These are phyloP conservation scores for Albizia julibrissin DNA, from an alignment of 306 rosid genomes.

Conservation along the genomic window DNA sequence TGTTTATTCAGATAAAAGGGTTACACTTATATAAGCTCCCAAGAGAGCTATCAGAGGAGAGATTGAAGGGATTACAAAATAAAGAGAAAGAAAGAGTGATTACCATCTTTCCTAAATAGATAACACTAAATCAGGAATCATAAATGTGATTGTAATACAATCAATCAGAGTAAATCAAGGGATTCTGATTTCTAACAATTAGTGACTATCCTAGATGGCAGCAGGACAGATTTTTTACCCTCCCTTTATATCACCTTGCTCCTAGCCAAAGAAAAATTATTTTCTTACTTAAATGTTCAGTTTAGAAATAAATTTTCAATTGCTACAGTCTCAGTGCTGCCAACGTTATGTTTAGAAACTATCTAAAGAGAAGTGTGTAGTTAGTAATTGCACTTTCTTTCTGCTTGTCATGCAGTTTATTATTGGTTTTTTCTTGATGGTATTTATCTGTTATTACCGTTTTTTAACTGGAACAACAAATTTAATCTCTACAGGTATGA, in stretches of 20 bases:
- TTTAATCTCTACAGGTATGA: slow-evolving; percentile 70
- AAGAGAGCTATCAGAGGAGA: too few species aligned
- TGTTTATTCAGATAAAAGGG: too few species aligned
- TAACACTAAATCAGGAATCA: too few species aligned
- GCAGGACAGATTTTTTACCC: not conserved
- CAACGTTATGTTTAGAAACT: not conserved
- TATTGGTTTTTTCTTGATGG: not conserved
- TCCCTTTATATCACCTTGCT: not conserved
- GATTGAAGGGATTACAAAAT: too few species aligned
- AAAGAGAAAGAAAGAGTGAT: too few species aligned
- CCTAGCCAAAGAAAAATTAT: not conserved
- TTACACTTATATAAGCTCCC: too few species aligned
- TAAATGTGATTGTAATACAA: too few species aligned
- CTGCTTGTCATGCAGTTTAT: slow-evolving; percentile 9
- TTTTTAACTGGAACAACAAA: slow-evolving; percentile 19
- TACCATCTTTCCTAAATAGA: too few species aligned
- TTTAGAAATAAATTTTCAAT: not conserved
- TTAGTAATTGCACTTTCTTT: slow-evolving; percentile 4
- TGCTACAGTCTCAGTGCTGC: not conserved
- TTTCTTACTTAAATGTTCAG: not conserved
- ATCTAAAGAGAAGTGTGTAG: not conserved
- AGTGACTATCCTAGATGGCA: not conserved
- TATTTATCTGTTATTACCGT: slow-evolving; percentile 1
- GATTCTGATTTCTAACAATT: too few species aligned
- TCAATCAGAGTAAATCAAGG: too few species aligned